A percentile compares a stretch with the other conserved stretches of the same genome.
Evolutionary conservation across 2,329 filamentous ascomycete genomes (phyloP).

Genomic region (Ascochyta lentis): DNA sequence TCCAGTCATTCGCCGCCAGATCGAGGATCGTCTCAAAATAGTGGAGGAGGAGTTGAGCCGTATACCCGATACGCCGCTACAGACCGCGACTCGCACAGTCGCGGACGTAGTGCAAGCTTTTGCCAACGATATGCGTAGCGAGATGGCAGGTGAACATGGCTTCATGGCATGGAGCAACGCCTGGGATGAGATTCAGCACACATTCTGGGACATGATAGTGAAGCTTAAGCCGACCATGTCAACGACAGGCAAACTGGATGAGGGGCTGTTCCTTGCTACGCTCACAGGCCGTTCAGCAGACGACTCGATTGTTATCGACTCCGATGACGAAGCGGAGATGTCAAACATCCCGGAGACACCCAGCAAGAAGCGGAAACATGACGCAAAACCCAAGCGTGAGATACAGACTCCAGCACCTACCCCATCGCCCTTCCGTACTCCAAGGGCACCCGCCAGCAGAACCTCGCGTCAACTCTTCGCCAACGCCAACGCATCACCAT

Average conservation of each 20-base stretch:
- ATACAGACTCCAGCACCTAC: slow-evolving; percentile 11
- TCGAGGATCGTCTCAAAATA: slow-evolving; percentile 54
- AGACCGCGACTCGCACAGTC: slow-evolving; percentile 71
- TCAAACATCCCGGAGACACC: slow-evolving; percentile 20
- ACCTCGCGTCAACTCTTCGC: neutral
- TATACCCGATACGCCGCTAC: slow-evolving; percentile 69
- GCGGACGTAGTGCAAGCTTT: slow-evolving; percentile 66
- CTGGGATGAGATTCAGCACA: slow-evolving; percentile 55
- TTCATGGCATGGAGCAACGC: slow-evolving; percentile 51
- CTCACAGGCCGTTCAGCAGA: slow-evolving; percentile 20
- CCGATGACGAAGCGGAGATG: neutral
- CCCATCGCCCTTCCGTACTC: slow-evolving; percentile 4
- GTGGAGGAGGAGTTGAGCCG: slow-evolving; percentile 63
- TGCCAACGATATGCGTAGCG: slow-evolving; percentile 58
- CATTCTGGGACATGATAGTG: slow-evolving; percentile 57
- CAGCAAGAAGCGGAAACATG: slow-evolving; percentile 43
- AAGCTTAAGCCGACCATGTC: slow-evolving; percentile 38
- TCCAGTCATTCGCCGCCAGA: slow-evolving; percentile 53
- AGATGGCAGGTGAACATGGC: slow-evolving; percentile 59
- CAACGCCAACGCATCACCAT: neutral
- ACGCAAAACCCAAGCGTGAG: neutral
- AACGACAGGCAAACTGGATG: slow-evolving; percentile 18
- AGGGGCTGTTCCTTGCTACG: slow-evolving; percentile 14
- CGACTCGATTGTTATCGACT: slow-evolving; percentile 30
- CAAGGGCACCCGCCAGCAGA: neutral